phyloP scores from a whole-genome alignment of 495 filamentous ascomycete genomes.

The Podospora bellae-mahoneyi region DNA sequence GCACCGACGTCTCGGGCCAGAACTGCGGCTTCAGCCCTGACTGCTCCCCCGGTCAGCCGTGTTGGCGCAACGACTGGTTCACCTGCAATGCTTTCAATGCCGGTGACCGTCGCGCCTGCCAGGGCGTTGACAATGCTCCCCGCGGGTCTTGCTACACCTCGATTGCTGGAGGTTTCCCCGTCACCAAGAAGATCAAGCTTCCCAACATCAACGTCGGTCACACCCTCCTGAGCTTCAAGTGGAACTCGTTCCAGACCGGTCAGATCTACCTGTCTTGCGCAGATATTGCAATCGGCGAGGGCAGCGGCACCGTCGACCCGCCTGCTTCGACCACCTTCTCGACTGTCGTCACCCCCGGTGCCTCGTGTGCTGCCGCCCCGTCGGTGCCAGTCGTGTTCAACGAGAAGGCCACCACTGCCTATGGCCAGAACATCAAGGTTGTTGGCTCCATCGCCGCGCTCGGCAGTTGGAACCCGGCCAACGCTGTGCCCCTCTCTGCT shows the following conservation, averaged over 20 bases:
- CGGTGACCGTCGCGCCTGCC: slow-evolving; percentile 37
- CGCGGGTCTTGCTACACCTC: slow-evolving; percentile 49
- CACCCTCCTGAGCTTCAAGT: slow-evolving; percentile 53
- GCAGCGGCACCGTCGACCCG: slow-evolving; percentile 37
- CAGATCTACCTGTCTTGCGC: slow-evolving; percentile 57
- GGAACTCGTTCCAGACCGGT: slow-evolving; percentile 56
- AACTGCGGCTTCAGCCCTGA: slow-evolving; percentile 51
- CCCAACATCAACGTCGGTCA: slow-evolving; percentile 46
- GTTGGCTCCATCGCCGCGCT: slow-evolving; percentile 54
- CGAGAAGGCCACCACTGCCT: slow-evolving; percentile 49
- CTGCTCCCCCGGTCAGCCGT: slow-evolving; percentile 44
- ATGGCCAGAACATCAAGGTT: slow-evolving; percentile 59
- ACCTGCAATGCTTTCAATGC: slow-evolving; percentile 50
- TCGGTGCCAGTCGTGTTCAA: slow-evolving; percentile 59
- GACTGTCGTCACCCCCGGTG: slow-evolving; percentile 30
- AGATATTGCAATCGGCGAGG: slow-evolving; percentile 47
- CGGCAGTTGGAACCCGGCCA: slow-evolving; percentile 53
- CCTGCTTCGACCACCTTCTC: slow-evolving; percentile 47
- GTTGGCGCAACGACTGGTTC: slow-evolving; percentile 57
- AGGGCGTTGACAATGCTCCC: slow-evolving; percentile 49
- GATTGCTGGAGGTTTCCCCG: slow-evolving; percentile 54
- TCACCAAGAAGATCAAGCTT: slow-evolving; percentile 54
- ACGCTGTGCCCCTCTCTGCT: slow-evolving; percentile 51
- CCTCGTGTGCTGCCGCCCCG: slow-evolving; percentile 43
- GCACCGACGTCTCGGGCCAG: slow-evolving; percentile 53